These are phyloP conservation scores for Vanrija sp. DNA, from an alignment of 1,284 basidiomycete genomes.

Conservation along the genomic window DNA sequence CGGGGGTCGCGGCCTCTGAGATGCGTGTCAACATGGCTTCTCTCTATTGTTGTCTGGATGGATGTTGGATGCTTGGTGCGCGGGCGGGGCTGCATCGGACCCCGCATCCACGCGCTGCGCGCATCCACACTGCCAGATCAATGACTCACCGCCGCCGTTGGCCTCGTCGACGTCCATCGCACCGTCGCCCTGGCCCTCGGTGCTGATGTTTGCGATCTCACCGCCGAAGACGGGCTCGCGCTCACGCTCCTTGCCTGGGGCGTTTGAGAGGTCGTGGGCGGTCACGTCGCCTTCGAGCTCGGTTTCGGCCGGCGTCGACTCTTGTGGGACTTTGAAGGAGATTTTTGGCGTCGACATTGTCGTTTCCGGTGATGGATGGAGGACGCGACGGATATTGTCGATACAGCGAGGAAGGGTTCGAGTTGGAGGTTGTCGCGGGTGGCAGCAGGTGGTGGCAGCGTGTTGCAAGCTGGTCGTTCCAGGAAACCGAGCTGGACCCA, in stretches of 20 bases:
- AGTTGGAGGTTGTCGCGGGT: too few species aligned
- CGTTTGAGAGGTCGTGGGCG: constrained; percentile 40
- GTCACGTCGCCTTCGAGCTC: constrained; percentile 37
- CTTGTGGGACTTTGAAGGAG: constrained; percentile 34
- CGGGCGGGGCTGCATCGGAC: constrained; percentile 21
- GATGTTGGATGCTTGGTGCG: not conserved
- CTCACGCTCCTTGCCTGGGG: constrained; percentile 50
- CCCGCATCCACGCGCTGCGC: not conserved
- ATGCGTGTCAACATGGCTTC: constrained; percentile 1
- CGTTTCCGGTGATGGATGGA: not conserved
- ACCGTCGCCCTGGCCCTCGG: constrained; percentile 17
- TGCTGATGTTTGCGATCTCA: constrained; percentile 45
- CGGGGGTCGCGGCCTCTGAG: constrained; percentile 20
- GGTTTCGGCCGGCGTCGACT: constrained; percentile 13
- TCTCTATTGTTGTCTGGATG: not conserved
- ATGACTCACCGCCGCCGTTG: constrained; percentile 23
- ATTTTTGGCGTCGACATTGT: constrained; percentile 46
- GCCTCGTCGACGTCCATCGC: constrained; percentile 25
- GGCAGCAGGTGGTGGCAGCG: too few species aligned
- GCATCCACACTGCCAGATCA: not conserved
- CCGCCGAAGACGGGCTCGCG: constrained; percentile 47
- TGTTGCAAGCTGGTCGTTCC: too few species aligned
- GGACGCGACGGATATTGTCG: not conserved
- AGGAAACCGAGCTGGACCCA: too few species aligned
- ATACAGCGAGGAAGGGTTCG: not conserved